Evolutionary conservation across 805 yeast species (phyloP).

Genomic region (Zygosaccharomyces bisporus): DNA sequence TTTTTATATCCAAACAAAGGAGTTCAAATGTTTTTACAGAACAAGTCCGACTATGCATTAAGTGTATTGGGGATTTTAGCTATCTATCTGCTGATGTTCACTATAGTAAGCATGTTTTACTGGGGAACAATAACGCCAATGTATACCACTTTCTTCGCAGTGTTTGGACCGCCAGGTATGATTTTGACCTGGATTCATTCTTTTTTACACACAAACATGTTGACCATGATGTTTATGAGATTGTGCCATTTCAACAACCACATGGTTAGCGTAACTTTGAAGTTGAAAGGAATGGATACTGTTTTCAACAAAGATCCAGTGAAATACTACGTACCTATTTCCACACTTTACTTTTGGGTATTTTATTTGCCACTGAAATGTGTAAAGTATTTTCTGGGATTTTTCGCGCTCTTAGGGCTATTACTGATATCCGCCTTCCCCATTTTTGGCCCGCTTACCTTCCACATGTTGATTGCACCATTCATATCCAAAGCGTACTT

Average conservation of each 20-base stretch:
- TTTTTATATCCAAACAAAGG: slow-evolving; percentile 30
- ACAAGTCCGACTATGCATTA: slow-evolving; percentile 17
- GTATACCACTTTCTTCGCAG: slow-evolving; percentile 27
- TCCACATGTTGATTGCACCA: slow-evolving; percentile 28
- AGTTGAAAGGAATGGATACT: slow-evolving; percentile 13
- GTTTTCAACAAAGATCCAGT: slow-evolving; percentile 21
- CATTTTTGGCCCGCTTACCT: slow-evolving; percentile 31
- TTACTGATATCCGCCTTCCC: slow-evolving; percentile 30
- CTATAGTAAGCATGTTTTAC: slow-evolving; percentile 23
- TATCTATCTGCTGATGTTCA: slow-evolving; percentile 21
- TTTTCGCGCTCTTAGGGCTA: slow-evolving; percentile 13
- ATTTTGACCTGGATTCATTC: slow-evolving; percentile 30
- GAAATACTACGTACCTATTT: slow-evolving; percentile 30
- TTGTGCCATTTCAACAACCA: slow-evolving; percentile 25
- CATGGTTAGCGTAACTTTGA: slow-evolving; percentile 17
- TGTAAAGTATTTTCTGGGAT: slow-evolving; percentile 20
- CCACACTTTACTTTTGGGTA: slow-evolving; percentile 29
- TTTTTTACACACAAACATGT: slow-evolving; percentile 30
- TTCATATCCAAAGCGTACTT: slow-evolving; percentile 30
- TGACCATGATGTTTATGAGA: slow-evolving; percentile 34
- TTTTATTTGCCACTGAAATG: slow-evolving; percentile 29
- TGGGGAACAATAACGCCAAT: slow-evolving; percentile 33
- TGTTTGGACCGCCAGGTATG: slow-evolving; percentile 33
- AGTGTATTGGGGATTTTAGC: slow-evolving; percentile 13
- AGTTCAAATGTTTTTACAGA: slow-evolving; percentile 16